A percentile compares a stretch with the other conserved stretches of the same genome.
These are phyloP conservation scores for Musa troglodytarum DNA, from an alignment of 176 grass and related monocot genomes.

Conservation along the genomic window DNA sequence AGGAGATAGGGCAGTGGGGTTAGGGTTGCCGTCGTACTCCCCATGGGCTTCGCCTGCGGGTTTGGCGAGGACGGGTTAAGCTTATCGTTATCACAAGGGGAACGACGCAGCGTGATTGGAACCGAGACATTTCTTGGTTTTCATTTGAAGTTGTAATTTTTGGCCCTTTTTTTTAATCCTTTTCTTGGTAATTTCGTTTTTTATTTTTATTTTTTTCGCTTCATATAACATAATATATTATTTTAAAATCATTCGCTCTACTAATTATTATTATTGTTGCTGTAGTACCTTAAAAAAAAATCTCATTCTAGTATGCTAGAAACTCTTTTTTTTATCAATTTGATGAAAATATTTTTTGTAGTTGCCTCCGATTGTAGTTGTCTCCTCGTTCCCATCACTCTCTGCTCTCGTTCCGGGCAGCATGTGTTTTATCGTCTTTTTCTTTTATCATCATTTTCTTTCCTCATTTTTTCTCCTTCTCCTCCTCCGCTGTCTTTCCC, in stretches of 20 bases:
- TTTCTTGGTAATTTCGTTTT: too few species aligned
- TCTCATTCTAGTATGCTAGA: too few species aligned
- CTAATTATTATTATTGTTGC: too few species aligned
- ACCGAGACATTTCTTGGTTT: background rate
- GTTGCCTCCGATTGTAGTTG: too few species aligned
- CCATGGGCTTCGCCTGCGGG: background rate
- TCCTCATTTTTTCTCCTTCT: too few species aligned
- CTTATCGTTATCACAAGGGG: constrained; percentile 1
- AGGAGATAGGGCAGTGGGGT: background rate
- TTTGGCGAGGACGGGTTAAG: background rate
- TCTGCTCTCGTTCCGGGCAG: rapidly evolving
- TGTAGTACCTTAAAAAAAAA: too few species aligned
- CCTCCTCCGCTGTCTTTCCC: too few species aligned
- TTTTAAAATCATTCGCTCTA: background rate
- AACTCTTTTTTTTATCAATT: too few species aligned
- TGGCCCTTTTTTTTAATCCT: too few species aligned
- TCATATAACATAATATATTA: background rate
- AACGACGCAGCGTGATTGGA: background rate
- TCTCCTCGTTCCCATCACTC: too few species aligned
- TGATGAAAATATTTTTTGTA: too few species aligned
- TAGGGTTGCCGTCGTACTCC: background rate
- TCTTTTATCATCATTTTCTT: too few species aligned
- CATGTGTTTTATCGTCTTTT: rapidly evolving
- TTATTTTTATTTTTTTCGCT: background rate
- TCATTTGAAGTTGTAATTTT: background rate